Base-by-base conservation (phyloP, 352 stramenopile genomes). In the Phytopythium sindhum region DNA sequence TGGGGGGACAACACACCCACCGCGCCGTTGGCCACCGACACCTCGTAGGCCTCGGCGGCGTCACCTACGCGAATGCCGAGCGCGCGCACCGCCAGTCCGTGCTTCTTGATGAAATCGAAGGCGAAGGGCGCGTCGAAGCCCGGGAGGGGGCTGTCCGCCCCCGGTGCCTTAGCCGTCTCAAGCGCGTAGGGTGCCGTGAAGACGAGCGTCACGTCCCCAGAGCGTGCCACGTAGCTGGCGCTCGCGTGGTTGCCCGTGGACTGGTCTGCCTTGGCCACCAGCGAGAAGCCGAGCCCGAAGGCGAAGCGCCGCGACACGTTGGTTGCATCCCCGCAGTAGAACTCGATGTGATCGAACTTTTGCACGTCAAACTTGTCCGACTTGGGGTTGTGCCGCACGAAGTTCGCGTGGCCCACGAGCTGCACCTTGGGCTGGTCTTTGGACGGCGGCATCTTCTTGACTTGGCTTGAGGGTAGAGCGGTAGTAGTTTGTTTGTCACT, bases 161-260 rank as follows among this genome's bases (percentile, higher is more conserved):
- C 78, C 1, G 64, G 56, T 4, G 71, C 65, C 72, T 91, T 90
- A n/a, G 81, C 71, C 58, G 84, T 86, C 64, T 88, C 67, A 45
- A 82, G 70, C 62, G 75, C 77, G 73, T 97, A 97, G 23, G 91
- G 91, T 23, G 91, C 91, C 57, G 89, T 96, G 77, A 97, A 95
- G 42, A 95, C 81, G 58, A 97, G 78, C 55, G 77, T 84, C 47
- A 97, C 69, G 9, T 96, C 80, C 62, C 80, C 75, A 56, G 83
- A 95, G 57, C 89, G 73, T 31, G 95, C 68, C 51, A 96, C 87
- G 73, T 97, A 96, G 75, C 80, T 95, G 31, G 88, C 88, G 65
- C 83, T 90, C 55, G 78, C 61, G 67, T 91, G 84, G 78, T 97
- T 96, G 60, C 87, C 88, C 59, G 90, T 96, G 66, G 81, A 94